Evolutionary conservation across 768 basidiomycete species (phyloP).

Genomic region (Macrocybe gigantea): DNA sequence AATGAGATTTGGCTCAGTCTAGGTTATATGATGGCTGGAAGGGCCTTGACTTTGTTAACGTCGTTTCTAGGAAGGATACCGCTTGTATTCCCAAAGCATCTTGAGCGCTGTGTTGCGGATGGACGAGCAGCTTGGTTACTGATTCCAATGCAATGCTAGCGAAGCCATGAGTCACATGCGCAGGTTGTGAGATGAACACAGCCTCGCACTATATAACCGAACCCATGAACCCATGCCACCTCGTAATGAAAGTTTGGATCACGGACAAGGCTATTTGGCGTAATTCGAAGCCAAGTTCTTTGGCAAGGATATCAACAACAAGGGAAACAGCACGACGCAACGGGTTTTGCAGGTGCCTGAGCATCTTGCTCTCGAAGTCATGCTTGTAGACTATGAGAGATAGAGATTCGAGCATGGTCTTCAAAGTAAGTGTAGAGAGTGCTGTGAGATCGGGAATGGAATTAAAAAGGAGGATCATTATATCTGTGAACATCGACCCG

Average conservation of each 20-base stretch:
- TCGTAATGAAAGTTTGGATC: conserved; percentile 56
- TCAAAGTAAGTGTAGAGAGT: conserved; percentile 51
- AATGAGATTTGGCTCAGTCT: background rate
- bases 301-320: conserved; percentile 43
- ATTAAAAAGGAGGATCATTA: conserved; percentile 45
- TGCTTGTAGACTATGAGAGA: conserved; percentile 70
- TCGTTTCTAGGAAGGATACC: conserved; percentile 45
- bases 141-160: conserved; percentile 49
- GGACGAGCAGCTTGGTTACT: conserved; percentile 39
- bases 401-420: conserved; percentile 57
- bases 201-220: conserved; percentile 45
- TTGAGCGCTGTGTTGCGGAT: conserved; percentile 44
- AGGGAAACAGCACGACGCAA: conserved; percentile 49
- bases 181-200: background rate
- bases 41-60: conserved; percentile 36
- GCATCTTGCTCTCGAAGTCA: conserved; percentile 51
- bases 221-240: conserved; percentile 49
- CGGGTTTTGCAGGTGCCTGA: conserved; percentile 47
- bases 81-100: conserved; percentile 57
- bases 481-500: conserved; percentile 61
- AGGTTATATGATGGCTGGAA: background rate
- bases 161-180: background rate
- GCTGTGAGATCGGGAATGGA: conserved; percentile 36
- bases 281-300: conserved; percentile 59
- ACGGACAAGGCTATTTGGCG: conserved; percentile 60